Conservation (phyloP, 2,329 filamentous ascomycete species). For the Epicoccum sorghinum region DNA sequence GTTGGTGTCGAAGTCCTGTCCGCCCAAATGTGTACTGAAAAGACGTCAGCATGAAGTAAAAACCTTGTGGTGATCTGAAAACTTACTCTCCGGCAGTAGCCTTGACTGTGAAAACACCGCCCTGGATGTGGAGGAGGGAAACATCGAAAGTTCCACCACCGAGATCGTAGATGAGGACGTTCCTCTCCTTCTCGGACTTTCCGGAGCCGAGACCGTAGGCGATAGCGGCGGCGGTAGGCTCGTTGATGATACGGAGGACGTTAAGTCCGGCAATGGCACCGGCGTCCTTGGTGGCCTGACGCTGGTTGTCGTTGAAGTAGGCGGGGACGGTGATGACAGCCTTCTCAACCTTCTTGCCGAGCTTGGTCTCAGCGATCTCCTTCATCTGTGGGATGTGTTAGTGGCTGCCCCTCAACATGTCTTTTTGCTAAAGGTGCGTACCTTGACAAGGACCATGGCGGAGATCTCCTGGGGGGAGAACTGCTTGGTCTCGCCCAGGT, state of each 20-base stretch:
- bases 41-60: too few species aligned
- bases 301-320: conserved; percentile 99
- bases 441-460: conserved; percentile 98
- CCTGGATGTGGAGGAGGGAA: conserved; percentile 97
- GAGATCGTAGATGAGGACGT: conserved; percentile 99
- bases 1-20: conserved; percentile 92
- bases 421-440: conserved; percentile 48
- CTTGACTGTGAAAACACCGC: conserved; percentile 99
- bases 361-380: conserved; percentile 97
- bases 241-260: conserved; percentile 99
- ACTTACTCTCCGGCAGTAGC: conserved; percentile 84
- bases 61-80: too few species aligned
- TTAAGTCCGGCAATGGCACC: conserved; percentile 97
- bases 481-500: conserved; percentile 90
- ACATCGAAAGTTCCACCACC: conserved; percentile 99
- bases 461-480: conserved; percentile 99
- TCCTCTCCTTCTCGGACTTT: conserved; percentile 97
- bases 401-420: conserved; percentile 5
- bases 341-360: conserved; percentile 99
- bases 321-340: conserved; percentile 98
- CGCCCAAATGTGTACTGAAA: neutral
- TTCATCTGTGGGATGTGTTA: conserved; percentile 75
- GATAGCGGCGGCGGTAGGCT: conserved; percentile 97
- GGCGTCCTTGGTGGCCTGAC: conserved; percentile 98
- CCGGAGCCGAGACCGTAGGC: conserved; percentile 96